These are phyloP conservation scores for Powellomyces hirtus DNA, from an alignment of 192 early-diverging fungal genomes.

Conservation along the genomic window DNA sequence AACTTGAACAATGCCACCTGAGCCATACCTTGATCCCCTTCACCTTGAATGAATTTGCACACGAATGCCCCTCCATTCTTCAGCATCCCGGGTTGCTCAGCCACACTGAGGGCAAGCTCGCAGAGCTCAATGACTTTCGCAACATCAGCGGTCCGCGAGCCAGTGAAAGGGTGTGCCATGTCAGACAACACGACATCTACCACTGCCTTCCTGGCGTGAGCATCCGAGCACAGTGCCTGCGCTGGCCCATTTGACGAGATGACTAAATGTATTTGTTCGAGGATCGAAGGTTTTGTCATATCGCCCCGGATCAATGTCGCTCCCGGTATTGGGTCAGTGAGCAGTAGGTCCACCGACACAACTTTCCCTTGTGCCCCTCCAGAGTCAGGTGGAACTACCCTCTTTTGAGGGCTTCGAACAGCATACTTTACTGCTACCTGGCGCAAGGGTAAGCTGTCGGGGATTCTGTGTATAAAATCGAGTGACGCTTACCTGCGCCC, in stretches of 20 bases:
- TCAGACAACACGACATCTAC: constrained; percentile 55
- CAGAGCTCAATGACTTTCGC: constrained; percentile 57
- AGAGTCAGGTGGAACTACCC: no score
- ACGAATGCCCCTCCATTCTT: constrained; percentile 59
- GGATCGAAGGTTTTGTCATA: constrained; percentile 51
- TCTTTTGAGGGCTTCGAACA: not conserved
- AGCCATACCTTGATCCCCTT: constrained; percentile 37
- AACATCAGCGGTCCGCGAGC: constrained; percentile 66
- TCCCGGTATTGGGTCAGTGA: constrained; percentile 65
- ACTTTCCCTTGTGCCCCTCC: constrained; percentile 39
- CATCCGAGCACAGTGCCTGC: not conserved
- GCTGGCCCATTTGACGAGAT: not conserved
- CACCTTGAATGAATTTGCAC: constrained; percentile 62
- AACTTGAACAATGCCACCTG: not conserved
- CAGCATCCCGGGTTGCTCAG: constrained; percentile 46
- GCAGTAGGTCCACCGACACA: constrained; percentile 69
- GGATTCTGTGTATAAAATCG: no score
- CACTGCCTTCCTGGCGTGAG: not conserved
- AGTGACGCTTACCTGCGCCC: constrained; percentile 68
- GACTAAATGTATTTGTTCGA: not conserved
- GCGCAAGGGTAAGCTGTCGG: no score
- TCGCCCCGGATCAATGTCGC: constrained; percentile 67
- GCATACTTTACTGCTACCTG: constrained; percentile 8
- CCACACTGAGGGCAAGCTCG: constrained; percentile 63
- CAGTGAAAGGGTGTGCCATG: constrained; percentile 82